Base-by-base conservation (phyloP, 148 eudicot genomes). In the Amaranthus palmeri region DNA sequence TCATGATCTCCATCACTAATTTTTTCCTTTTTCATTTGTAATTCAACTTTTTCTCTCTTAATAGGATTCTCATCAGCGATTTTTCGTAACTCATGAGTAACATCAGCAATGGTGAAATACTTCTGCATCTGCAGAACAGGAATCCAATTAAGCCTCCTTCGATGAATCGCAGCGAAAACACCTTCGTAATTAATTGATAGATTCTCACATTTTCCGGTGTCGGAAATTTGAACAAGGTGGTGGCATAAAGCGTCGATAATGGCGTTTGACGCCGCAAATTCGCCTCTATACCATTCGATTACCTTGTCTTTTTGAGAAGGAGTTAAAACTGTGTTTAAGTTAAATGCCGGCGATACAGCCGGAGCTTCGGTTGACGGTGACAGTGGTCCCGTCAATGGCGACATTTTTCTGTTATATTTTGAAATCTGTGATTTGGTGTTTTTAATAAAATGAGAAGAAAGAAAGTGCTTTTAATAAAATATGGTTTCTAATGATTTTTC, bases 251-350 rank as follows among this genome's bases (percentile, higher is more conserved):
- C 82, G 72, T 89, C 98, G 65, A 93, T 93, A 65, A 93, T 93
- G 4, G 97, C 92, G 84, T 93, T 93, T 9, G 98, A 93, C 36
- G 98, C 98, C 40, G 98, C 98, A 63, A 93, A 93, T 80, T 93
- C 98, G 5, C 96, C 95, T 5, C 87, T 69, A 57, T 88, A 93
- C 98, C 98, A 93, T 45, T 85, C 86, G 15, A 91, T 77, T 6
- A 89, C 76, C 3, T 83, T 82, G 81, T 93, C 98, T 65, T 88
- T 90, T 2, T 90, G 84, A 41, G 68, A 75, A 1, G 55, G 61
- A 0, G 72, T 15, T 9, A 79, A 13, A 58, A 69, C 68, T 86
- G 90, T 76, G 81, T 76, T 67, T 58, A 52, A 46, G 78, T 52
- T 59, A 70, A 76, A 77, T 14, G 67, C 68, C 6, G 72, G 15